Conservation (phyloP, 1,139 yeast species). For the Scheffersomyces titani region DNA sequence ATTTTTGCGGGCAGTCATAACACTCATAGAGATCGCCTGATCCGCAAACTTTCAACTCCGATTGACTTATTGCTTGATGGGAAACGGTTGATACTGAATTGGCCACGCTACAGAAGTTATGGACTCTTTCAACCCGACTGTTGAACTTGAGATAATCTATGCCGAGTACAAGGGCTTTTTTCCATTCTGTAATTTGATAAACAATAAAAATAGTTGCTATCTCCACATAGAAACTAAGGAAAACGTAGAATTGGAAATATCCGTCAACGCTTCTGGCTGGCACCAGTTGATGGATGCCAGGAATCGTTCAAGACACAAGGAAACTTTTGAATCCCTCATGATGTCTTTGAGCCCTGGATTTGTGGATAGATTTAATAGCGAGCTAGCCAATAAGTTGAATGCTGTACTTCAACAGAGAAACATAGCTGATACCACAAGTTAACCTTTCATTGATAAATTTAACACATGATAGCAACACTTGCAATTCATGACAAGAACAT, state of each 20-base stretch:
- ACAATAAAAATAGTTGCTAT: constrained; percentile 7
- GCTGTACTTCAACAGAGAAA: background rate
- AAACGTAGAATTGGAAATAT: constrained; percentile 18
- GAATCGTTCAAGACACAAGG: constrained; percentile 8
- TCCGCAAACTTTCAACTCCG: background rate
- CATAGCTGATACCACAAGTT: too few relatives aligned
- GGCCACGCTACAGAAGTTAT: constrained; percentile 3
- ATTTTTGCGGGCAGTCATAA: background rate
- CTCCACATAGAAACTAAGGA: constrained; percentile 22
- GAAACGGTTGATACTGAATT: background rate
- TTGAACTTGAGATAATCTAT: constrained; percentile 26
- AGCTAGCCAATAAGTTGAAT: constrained; percentile 7
- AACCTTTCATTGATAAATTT: too few relatives aligned
- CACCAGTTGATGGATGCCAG: constrained; percentile 8
- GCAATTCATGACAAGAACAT: too few relatives aligned
- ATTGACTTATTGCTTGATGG: background rate
- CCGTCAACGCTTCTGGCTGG: constrained; percentile 42
- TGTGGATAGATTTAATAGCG: constrained; percentile 7
- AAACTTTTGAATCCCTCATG: constrained; percentile 26
- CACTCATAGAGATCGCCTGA: background rate
- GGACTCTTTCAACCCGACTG: constrained; percentile 14
- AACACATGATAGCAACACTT: too few relatives aligned
- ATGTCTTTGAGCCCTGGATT: constrained; percentile 11
- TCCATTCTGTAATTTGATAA: constrained; percentile 18
- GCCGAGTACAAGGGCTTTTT: constrained; percentile 33